Base-by-base conservation (phyloP, 257 asterid species). In the Marsdenia floribunda region DNA sequence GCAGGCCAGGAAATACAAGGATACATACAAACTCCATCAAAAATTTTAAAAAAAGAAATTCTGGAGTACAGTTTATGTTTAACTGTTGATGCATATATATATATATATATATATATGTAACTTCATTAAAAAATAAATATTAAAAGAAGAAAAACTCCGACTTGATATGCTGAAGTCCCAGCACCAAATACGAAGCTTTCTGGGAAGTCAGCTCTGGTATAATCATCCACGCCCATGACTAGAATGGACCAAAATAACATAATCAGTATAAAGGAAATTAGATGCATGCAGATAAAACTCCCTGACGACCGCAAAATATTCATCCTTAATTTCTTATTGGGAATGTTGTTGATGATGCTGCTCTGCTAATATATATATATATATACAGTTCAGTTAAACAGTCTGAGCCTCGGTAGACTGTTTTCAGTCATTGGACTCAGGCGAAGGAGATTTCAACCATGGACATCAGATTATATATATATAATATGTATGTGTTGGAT, bases 131-230 rank as follows among this genome's bases (percentile, higher is more conserved):
- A 18, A 65, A 3, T 37, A 38, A 16, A 15, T 1, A 35, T 3
- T 24, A 13, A 19, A 35, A 18, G 22, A 5, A 19, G 19, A 7
- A 38, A 18, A 19, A 14, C 9, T 19, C 71, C 24, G 19, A 80
- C 83, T 9, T 80, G 83, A 71, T 75, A 75, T 19, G 83, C 77
- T 7, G 80, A 80, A 71, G 54, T 53, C 16, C 83, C 77, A 8
- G 80, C 38, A 33, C 80, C 83, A 18, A 80, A 80, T 3, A 80
- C 76, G n/a, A 80, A 80, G 50, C 71, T 68, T 33, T 33, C 68
- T 3, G 77, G 83, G 50, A 80, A 80, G 58, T 80, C 80, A 7
- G 76, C 33, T 71, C 83, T 71, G 3, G 40, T 52, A 18, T 49
- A 37, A 61, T 79, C 58, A 6, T 46, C 15, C 11, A 57, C 75